Percentiles rank a stretch among this genome's conserved stretches.
Evolutionary conservation across 371 early-diverging fungal genomes (phyloP).

Genomic region (Mucor indicus): DNA sequence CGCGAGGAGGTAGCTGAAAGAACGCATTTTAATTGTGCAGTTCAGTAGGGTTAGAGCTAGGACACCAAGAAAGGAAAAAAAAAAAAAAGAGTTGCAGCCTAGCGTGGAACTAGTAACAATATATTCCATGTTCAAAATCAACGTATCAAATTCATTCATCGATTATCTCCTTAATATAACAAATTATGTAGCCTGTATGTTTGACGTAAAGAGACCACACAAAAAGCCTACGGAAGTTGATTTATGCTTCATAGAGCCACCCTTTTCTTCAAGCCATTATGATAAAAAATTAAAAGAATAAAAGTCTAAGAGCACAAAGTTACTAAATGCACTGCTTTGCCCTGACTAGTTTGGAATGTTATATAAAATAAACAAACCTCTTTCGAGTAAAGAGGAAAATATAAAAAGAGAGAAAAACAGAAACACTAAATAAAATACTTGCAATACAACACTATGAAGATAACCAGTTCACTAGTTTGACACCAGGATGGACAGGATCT

Average conservation of each 20-base stretch:
- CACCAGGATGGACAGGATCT: too few species aligned
- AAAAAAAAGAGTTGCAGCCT: constrained; percentile 15
- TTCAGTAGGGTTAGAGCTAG: constrained; percentile 9
- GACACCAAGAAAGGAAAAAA: constrained; percentile 19
- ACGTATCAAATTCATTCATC: constrained; percentile 4
- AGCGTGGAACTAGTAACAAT: constrained; percentile 7
- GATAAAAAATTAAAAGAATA: too few species aligned
- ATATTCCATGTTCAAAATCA: not conserved
- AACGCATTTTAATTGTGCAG: constrained; percentile 18
- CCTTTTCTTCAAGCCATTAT: too few species aligned
- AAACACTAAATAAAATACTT: too few species aligned
- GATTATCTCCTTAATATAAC: constrained; percentile 12
- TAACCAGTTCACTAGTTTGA: too few species aligned
- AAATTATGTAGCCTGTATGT: constrained; percentile 1
- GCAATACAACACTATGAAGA: too few species aligned
- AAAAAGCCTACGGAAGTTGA: not conserved
- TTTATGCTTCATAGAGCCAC: constrained; percentile 11
- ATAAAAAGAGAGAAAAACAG: too few species aligned
- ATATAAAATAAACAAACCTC: too few species aligned
- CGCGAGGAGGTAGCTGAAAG: constrained; percentile 19
- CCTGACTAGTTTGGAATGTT: too few species aligned
- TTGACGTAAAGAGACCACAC: constrained; percentile 6
- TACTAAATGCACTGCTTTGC: too few species aligned
- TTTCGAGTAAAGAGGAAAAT: too few species aligned
- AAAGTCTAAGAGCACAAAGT: too few species aligned